These are phyloP conservation scores for Jacaranda mimosifolia DNA, from an alignment of 257 asterid genomes.

Conservation along the genomic window DNA sequence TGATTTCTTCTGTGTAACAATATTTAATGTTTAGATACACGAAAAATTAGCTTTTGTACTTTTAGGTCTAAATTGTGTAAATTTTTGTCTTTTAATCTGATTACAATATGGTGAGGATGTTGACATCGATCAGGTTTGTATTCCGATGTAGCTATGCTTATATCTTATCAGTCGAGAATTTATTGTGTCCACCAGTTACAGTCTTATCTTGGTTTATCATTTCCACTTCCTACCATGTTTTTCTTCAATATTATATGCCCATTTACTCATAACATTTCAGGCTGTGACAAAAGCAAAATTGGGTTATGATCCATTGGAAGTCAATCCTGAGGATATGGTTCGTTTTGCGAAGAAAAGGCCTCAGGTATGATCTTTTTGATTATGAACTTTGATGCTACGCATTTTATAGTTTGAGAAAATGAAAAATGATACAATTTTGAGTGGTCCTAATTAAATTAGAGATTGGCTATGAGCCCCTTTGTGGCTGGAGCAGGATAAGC, in stretches of 20 bases:
- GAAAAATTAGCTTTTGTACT: background rate
- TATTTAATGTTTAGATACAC: slow-evolving; percentile 12
- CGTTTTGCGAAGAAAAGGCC: slow-evolving; percentile 95
- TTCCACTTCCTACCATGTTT: slow-evolving; percentile 22
- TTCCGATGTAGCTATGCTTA: slow-evolving; percentile 7
- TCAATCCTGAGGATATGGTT: slow-evolving; percentile 99
- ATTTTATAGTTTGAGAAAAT: slow-evolving; percentile 17
- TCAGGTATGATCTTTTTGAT: slow-evolving; percentile 66
- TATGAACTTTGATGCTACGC: slow-evolving; percentile 12
- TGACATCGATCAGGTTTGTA: slow-evolving; percentile 16
- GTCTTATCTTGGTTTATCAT: slow-evolving; percentile 22
- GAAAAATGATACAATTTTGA: slow-evolving; percentile 13
- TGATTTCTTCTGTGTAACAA: slow-evolving; percentile 4
- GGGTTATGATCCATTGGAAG: slow-evolving; percentile 98
- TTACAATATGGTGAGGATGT: slow-evolving; percentile 25
- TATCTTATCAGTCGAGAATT: slow-evolving; percentile 10
- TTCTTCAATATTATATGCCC: slow-evolving; percentile 10
- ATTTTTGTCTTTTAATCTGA: background rate
- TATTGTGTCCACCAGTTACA: slow-evolving; percentile 22
- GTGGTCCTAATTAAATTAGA: slow-evolving; percentile 12
- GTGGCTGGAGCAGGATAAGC: slow-evolving; percentile 27
- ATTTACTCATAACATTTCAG: slow-evolving; percentile 48
- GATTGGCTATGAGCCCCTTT: slow-evolving; percentile 23
- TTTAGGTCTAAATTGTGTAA: background rate
- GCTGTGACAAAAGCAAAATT: slow-evolving; percentile 98